Conservation (phyloP, 768 basidiomycete species). For the Podaxis carcinomalis region DNA sequence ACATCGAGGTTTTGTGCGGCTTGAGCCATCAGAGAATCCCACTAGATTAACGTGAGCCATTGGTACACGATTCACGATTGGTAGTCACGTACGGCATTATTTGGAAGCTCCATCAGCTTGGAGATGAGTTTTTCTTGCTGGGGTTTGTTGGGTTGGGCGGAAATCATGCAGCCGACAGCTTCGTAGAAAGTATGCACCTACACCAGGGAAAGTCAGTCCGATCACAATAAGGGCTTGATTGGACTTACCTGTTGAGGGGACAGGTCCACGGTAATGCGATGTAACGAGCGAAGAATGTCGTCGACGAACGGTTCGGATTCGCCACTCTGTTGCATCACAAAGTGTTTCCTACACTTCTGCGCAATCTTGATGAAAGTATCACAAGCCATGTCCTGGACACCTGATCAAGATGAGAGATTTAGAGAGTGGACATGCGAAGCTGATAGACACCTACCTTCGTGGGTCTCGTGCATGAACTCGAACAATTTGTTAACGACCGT, state of each 20-base stretch:
- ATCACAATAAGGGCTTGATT: neutral
- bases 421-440: neutral
- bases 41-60: conserved; percentile 41
- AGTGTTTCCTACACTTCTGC: conserved; percentile 96
- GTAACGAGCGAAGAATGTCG: conserved; percentile 88
- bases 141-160: conserved; percentile 96
- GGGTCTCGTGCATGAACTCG: conserved; percentile 99
- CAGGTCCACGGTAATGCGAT: conserved; percentile 91
- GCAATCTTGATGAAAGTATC: conserved; percentile 99
- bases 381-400: conserved; percentile 99
- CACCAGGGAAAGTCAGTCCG: conserved; percentile 16
- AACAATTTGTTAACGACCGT: conserved; percentile 99
- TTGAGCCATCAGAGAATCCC: conserved; percentile 97
- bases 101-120: conserved; percentile 96
- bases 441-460: conserved; percentile 69
- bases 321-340: conserved; percentile 97
- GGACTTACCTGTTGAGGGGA: conserved; percentile 74
- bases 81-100: conserved; percentile 72
- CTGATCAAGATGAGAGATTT: conserved; percentile 31
- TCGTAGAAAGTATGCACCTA: conserved; percentile 97
- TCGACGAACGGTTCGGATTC: conserved; percentile 98
- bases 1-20: conserved; percentile 92
- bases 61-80: neutral
- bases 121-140: conserved; percentile 93
- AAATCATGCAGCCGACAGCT: conserved; percentile 99